Evolutionary conservation across 306 rosid species (phyloP).

Genomic region (Dryas octopetala): DNA sequence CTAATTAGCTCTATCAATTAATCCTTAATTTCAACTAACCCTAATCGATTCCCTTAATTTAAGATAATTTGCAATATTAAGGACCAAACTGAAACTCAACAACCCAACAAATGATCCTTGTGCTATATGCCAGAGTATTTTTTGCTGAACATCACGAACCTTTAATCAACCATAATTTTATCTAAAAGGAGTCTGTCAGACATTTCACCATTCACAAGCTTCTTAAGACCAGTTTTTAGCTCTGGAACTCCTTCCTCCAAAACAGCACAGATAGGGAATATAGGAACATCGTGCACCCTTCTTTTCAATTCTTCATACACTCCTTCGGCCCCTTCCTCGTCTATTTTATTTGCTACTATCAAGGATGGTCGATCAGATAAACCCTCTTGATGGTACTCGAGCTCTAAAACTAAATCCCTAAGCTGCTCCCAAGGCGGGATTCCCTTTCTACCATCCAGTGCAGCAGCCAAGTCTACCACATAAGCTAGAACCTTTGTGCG

Average conservation of each 20-base stretch:
- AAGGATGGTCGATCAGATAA: slow-evolving; percentile 75
- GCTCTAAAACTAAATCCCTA: slow-evolving; percentile 72
- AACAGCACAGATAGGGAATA: slow-evolving; percentile 83
- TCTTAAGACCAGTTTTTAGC: slow-evolving; percentile 71
- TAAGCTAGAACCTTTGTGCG: slow-evolving; percentile 84
- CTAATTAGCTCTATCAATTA: no score
- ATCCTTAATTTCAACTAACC: no score
- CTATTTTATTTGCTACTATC: slow-evolving; percentile 87
- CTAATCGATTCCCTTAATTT: no score
- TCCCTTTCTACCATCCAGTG: slow-evolving; percentile 73
- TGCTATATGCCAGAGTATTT: neutral
- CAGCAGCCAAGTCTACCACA: slow-evolving; percentile 85
- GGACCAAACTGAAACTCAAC: neutral
- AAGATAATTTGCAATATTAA: neutral
- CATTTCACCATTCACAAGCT: slow-evolving; percentile 69
- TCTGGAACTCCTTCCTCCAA: slow-evolving; percentile 81
- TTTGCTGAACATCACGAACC: slow-evolving; percentile 13
- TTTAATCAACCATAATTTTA: slow-evolving; percentile 55
- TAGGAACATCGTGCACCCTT: slow-evolving; percentile 63
- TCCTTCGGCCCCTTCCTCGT: slow-evolving; percentile 74
- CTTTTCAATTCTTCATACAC: slow-evolving; percentile 68
- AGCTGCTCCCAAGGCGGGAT: slow-evolving; percentile 89
- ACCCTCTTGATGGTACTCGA: slow-evolving; percentile 80
- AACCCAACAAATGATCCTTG: neutral
- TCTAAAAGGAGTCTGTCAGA: slow-evolving; percentile 49